Evolutionary conservation across 2,329 filamentous ascomycete species (phyloP).

Genomic region (Pyrenochaeta sp.): DNA sequence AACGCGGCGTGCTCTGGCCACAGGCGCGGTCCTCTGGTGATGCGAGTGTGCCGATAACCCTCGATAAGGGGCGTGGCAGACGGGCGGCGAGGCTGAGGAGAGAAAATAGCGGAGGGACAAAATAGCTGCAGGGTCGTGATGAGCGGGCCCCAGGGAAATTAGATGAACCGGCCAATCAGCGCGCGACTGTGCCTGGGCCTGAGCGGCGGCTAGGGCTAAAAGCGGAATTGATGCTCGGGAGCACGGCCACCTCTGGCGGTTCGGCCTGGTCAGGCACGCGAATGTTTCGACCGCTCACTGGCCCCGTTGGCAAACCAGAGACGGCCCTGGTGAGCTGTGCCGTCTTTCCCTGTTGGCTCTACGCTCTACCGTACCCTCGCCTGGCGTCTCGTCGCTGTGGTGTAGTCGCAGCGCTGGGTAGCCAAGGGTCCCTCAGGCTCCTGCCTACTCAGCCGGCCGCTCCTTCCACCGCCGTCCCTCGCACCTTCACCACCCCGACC

Average conservation of each 20-base stretch:
- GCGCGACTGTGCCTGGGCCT: slow-evolving; percentile 34
- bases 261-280: slow-evolving; percentile 25
- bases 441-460: slow-evolving; percentile 7
- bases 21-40: slow-evolving; percentile 2
- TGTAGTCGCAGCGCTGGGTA: too few species aligned
- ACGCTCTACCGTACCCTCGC: slow-evolving; percentile 1
- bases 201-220: slow-evolving; percentile 23
- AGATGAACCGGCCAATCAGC: slow-evolving; percentile 36
- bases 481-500: slow-evolving; percentile 22
- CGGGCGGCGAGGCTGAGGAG: slow-evolving; percentile 19
- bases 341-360: slow-evolving; percentile 23
- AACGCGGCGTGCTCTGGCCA: background rate
- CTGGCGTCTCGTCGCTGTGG: too few species aligned
- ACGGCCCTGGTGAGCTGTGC: too few species aligned
- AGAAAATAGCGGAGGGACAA: slow-evolving; percentile 8
- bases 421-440: too few species aligned
- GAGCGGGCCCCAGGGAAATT: slow-evolving; percentile 32
- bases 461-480: slow-evolving; percentile 20
- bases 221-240: slow-evolving; percentile 29
- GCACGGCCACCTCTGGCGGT: slow-evolving; percentile 22
- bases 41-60: slow-evolving; percentile 18
- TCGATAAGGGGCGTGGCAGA: slow-evolving; percentile 36
- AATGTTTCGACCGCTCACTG: slow-evolving; percentile 28
- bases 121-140: slow-evolving; percentile 35
- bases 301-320: too few species aligned